These are phyloP conservation scores for Usnea hakonensis DNA, from an alignment of 495 filamentous ascomycete genomes.

Conservation along the genomic window DNA sequence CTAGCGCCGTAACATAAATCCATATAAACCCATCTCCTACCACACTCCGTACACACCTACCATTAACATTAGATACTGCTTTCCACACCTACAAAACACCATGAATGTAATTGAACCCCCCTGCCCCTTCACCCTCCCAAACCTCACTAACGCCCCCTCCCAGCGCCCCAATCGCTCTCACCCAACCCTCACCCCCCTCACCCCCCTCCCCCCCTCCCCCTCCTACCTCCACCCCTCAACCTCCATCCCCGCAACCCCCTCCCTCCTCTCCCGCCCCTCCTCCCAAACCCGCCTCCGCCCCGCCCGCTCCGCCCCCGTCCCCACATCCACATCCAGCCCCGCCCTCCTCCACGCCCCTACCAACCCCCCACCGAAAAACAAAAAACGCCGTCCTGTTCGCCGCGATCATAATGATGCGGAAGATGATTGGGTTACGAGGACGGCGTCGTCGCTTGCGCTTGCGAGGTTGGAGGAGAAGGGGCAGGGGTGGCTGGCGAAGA, in stretches of 20 bases:
- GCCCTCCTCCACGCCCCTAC: slow-evolving; percentile 8
- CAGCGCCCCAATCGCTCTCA: slow-evolving; percentile 42
- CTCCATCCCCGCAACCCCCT: slow-evolving; percentile 17
- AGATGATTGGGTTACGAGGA: slow-evolving; percentile 57
- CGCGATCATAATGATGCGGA: neutral
- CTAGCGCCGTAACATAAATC: neutral
- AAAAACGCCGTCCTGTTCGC: neutral
- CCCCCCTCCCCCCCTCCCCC: slow-evolving; percentile 4
- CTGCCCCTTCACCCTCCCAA: neutral
- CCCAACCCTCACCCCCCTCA: slow-evolving; percentile 33
- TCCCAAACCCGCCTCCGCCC: slow-evolving; percentile 33
- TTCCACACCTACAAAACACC: neutral
- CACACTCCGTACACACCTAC: neutral
- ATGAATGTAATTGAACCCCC: neutral
- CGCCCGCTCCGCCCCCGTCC: slow-evolving; percentile 18
- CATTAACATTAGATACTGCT: neutral
- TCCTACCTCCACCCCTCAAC: slow-evolving; percentile 18
- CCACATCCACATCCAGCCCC: slow-evolving; percentile 20
- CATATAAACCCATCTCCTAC: neutral
- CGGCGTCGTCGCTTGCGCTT: slow-evolving; percentile 62
- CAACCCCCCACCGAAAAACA: slow-evolving; percentile 12
- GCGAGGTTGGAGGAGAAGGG: slow-evolving; percentile 70
- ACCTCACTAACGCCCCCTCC: slow-evolving; percentile 45
- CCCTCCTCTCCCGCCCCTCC: slow-evolving; percentile 40
- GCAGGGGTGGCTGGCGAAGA: slow-evolving; percentile 67